Percentiles rank a stretch among this genome's conserved stretches.
Evolutionary conservation across 768 basidiomycete genomes (phyloP).

Genomic region (Fistulinella prunicolor): DNA sequence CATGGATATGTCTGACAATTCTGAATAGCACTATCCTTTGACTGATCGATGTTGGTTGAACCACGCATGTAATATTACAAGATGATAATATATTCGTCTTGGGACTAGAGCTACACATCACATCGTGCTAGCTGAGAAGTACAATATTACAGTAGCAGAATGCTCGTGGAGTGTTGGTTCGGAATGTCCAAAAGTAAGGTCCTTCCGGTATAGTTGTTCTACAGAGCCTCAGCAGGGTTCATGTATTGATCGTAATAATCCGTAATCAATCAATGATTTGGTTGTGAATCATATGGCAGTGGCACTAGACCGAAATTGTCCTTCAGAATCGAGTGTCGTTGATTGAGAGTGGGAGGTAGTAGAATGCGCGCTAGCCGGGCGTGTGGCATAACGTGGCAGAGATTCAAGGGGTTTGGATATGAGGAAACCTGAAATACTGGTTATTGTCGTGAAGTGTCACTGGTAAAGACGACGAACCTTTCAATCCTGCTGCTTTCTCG

Average conservation of each 20-base stretch:
- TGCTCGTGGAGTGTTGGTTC: slow-evolving; percentile 4
- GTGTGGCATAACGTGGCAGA: slow-evolving; percentile 55
- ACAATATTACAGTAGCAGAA: slow-evolving; percentile 16
- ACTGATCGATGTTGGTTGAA: too few species aligned
- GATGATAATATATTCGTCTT: too few species aligned
- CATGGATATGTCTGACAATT: slow-evolving; percentile 30
- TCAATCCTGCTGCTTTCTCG: slow-evolving; percentile 66
- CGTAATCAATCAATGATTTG: slow-evolving; percentile 19
- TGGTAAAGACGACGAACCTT: slow-evolving; percentile 36
- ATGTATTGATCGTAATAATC: slow-evolving; percentile 19
- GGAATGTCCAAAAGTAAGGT: slow-evolving; percentile 17
- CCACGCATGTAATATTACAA: too few species aligned
- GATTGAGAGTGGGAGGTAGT: slow-evolving; percentile 23
- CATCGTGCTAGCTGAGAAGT: slow-evolving; percentile 20
- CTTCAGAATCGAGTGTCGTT: slow-evolving; percentile 13
- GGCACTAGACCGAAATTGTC: slow-evolving; percentile 27
- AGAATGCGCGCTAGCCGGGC: slow-evolving; percentile 29
- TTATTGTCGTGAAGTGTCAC: slow-evolving; percentile 6
- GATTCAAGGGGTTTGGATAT: slow-evolving; percentile 62
- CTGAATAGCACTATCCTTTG: slow-evolving; percentile 13
- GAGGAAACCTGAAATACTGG: slow-evolving; percentile 41
- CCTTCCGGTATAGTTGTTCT: slow-evolving; percentile 13
- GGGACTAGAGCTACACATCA: slow-evolving; percentile 27
- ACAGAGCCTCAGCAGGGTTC: slow-evolving; percentile 6
- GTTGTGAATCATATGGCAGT: slow-evolving; percentile 25